Percentiles rank a stretch among this genome's conserved stretches.
Evolutionary conservation across 2,329 filamentous ascomycete species (phyloP).

Genomic region (Stemphylium lycopersici): DNA sequence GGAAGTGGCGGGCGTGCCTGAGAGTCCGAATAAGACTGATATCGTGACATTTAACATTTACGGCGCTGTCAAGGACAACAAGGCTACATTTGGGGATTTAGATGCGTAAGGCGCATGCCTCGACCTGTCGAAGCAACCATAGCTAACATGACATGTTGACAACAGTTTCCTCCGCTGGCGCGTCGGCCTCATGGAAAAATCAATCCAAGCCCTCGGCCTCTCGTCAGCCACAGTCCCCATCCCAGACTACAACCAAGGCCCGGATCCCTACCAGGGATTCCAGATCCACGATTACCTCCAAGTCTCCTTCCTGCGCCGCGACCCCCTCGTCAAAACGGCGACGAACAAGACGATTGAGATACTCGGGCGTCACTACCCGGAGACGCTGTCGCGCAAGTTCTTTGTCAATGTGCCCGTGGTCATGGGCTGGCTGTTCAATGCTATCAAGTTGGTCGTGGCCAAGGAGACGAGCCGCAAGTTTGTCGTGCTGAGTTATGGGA

Average conservation of each 20-base stretch:
- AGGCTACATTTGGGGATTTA: slow-evolving; percentile 79
- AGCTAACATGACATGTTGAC: neutral
- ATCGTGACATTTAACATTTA: slow-evolving; percentile 94
- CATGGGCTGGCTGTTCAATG: slow-evolving; percentile 76
- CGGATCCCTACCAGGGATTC: slow-evolving; percentile 86
- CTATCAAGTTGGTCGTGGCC: slow-evolving; percentile 54
- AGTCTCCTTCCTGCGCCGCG: slow-evolving; percentile 84
- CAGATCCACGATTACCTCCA: slow-evolving; percentile 94
- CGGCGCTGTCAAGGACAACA: slow-evolving; percentile 80
- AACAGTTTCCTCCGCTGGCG: slow-evolving; percentile 87
- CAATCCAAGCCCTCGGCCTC: slow-evolving; percentile 75
- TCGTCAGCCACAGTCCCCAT: slow-evolving; percentile 71
- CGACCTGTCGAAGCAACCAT: too few species aligned
- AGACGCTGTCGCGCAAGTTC: slow-evolving; percentile 88
- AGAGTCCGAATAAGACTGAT: slow-evolving; percentile 61
- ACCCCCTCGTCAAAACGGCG: slow-evolving; percentile 75
- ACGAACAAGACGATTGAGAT: slow-evolving; percentile 81
- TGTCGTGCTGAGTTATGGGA: slow-evolving; percentile 63
- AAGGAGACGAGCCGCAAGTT: slow-evolving; percentile 59
- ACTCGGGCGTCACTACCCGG: slow-evolving; percentile 84
- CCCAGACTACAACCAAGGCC: slow-evolving; percentile 67
- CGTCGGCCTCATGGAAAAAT: slow-evolving; percentile 86
- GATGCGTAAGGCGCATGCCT: slow-evolving; percentile 74
- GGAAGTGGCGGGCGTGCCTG: slow-evolving; percentile 64
- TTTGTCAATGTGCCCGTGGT: slow-evolving; percentile 91